Percentiles rank a stretch among this genome's conserved stretches.
Conservation (phyloP, 805 yeast genomes). For the Grigorovia humatica region DNA sequence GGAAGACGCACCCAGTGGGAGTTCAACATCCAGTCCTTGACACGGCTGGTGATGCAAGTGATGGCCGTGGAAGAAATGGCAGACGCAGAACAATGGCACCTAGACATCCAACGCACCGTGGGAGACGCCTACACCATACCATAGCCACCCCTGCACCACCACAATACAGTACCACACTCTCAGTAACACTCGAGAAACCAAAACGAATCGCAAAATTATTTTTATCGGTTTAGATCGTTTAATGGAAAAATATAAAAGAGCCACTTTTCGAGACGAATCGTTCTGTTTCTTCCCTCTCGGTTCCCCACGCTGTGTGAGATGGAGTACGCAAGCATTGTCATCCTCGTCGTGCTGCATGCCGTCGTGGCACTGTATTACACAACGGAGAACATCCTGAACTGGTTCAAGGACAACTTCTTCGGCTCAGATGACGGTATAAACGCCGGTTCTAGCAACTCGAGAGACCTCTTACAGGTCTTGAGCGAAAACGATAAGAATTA, state of each 20-base stretch:
- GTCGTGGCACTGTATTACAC: slow-evolving; percentile 3
- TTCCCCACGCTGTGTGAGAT: slow-evolving; percentile 19
- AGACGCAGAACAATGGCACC: slow-evolving; percentile 9
- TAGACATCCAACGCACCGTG: slow-evolving; percentile 15
- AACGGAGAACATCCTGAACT: slow-evolving; percentile 1
- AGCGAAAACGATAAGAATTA: slow-evolving; percentile 59
- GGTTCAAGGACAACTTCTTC: slow-evolving; percentile 11
- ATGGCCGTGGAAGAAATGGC: slow-evolving; percentile 11
- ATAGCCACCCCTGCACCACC: not conserved
- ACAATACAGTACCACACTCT: not conserved
- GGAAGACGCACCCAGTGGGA: slow-evolving; percentile 24
- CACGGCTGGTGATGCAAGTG: slow-evolving; percentile 12
- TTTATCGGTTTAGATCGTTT: not conserved
- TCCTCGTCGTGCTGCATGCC: slow-evolving; percentile 35
- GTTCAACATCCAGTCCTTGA: slow-evolving; percentile 15
- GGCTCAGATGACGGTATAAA: slow-evolving; percentile 31
- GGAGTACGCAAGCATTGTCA: slow-evolving; percentile 63
- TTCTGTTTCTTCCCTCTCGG: too few species aligned
- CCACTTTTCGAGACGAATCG: not conserved
- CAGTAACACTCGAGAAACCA: too few species aligned
- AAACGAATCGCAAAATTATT: not conserved
- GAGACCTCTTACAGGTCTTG: slow-evolving; percentile 52
- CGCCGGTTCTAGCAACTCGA: slow-evolving; percentile 33
- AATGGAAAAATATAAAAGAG: not conserved
- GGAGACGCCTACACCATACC: slow-evolving; percentile 18